Conservation (phyloP, 2,329 filamentous ascomycete species). For the Aaosphaeria pasadenensis region DNA sequence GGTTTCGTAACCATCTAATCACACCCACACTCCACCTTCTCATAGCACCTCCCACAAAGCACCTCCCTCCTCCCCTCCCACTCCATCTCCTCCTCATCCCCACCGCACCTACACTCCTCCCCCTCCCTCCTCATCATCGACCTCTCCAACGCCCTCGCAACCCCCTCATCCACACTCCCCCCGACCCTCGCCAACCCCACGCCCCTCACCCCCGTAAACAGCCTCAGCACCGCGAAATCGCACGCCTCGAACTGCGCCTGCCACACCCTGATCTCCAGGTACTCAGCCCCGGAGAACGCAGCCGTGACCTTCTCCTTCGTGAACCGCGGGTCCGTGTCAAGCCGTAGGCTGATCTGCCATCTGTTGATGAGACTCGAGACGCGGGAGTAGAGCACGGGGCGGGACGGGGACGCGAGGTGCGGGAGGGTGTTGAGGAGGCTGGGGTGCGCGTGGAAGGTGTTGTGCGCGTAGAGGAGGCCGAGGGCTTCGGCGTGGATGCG, state of each 20-base stretch:
- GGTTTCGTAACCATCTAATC: too few species aligned
- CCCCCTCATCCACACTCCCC: slow-evolving; percentile 40
- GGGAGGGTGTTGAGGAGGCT: slow-evolving; percentile 46
- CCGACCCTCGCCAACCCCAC: slow-evolving; percentile 44
- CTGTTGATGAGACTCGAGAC: slow-evolving; percentile 35
- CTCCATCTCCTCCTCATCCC: slow-evolving; percentile 22
- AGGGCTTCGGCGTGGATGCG: slow-evolving; percentile 41
- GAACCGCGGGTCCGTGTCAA: slow-evolving; percentile 51
- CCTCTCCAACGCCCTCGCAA: slow-evolving; percentile 45
- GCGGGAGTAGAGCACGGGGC: slow-evolving; percentile 33
- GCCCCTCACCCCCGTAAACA: slow-evolving; percentile 47
- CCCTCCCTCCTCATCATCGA: slow-evolving; percentile 40
- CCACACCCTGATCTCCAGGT: slow-evolving; percentile 50
- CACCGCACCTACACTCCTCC: slow-evolving; percentile 8
- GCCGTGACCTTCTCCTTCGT: slow-evolving; percentile 33
- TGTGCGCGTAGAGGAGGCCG: slow-evolving; percentile 47
- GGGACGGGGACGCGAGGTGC: slow-evolving; percentile 34
- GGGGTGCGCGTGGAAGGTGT: slow-evolving; percentile 50
- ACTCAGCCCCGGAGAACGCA: slow-evolving; percentile 47
- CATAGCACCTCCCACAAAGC: slow-evolving; percentile 18
- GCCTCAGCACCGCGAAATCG: slow-evolving; percentile 40
- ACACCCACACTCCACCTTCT: slow-evolving; percentile 6
- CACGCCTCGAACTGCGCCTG: slow-evolving; percentile 39
- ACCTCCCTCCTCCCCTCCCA: slow-evolving; percentile 25
- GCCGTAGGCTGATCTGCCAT: slow-evolving; percentile 46